These are phyloP conservation scores for Fagus crenata DNA, from an alignment of 306 rosid genomes.

Conservation along the genomic window DNA sequence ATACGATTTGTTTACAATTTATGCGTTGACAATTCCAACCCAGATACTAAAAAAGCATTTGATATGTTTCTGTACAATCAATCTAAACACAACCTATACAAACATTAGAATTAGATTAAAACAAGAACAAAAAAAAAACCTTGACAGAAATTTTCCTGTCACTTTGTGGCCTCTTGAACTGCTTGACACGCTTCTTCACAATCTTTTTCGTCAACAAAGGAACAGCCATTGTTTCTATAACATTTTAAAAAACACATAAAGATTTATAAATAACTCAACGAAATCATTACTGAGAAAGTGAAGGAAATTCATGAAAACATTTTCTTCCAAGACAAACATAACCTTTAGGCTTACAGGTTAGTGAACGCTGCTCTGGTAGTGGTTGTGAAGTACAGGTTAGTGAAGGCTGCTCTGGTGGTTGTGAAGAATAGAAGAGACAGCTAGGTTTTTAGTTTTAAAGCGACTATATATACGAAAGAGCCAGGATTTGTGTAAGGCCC, in stretches of 20 bases:
- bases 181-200: slow-evolving; percentile 68
- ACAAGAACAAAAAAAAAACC: slow-evolving; percentile 27
- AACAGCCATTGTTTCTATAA: slow-evolving; percentile 52
- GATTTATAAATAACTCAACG: background rate
- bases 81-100: background rate
- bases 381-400: too few species aligned
- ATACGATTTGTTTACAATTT: too few species aligned
- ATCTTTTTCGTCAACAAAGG: slow-evolving; percentile 60
- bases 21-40: too few species aligned
- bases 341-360: background rate
- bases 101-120: background rate
- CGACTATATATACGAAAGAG: too few species aligned
- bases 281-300: background rate
- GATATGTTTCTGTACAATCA: background rate
- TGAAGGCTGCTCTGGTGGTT: too few species aligned
- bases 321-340: background rate
- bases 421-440: too few species aligned
- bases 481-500: too few species aligned
- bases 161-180: slow-evolving; percentile 60
- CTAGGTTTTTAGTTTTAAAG: too few species aligned
- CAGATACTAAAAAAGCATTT: background rate
- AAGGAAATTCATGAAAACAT: background rate
- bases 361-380: too few species aligned
- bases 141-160: slow-evolving; percentile 58
- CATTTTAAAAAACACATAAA: background rate